phyloP scores from a whole-genome alignment of 495 filamentous ascomycete genomes.

The Clavariopsis aquatica region DNA sequence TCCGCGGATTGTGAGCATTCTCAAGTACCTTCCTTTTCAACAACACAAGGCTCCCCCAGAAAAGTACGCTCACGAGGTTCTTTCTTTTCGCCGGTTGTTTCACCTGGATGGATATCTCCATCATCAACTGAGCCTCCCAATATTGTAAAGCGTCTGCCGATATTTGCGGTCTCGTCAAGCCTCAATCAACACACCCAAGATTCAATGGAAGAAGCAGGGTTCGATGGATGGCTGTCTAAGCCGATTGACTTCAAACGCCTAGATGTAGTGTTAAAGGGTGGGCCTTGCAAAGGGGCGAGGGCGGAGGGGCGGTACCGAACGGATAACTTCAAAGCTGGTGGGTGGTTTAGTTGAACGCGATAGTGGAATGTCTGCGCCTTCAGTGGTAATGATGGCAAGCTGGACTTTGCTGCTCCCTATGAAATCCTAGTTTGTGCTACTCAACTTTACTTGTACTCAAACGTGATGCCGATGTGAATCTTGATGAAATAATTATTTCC shows the following conservation, averaged over 20 bases:
- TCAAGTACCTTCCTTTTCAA: too few species aligned
- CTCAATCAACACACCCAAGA: conserved; percentile 9
- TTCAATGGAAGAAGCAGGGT: conserved; percentile 15
- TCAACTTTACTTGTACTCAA: neutral
- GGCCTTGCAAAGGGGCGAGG: neutral
- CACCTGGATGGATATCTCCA: neutral
- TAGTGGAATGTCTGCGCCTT: neutral
- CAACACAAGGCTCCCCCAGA: too few species aligned
- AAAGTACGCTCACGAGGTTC: neutral
- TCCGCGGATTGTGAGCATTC: too few species aligned
- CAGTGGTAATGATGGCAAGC: neutral
- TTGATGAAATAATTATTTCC: too few species aligned
- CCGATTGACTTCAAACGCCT: conserved; percentile 25
- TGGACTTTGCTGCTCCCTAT: neutral
- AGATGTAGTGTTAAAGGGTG: conserved; percentile 3
- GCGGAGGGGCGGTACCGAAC: neutral
- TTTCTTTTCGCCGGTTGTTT: neutral
- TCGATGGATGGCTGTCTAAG: conserved; percentile 29
- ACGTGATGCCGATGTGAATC: too few species aligned
- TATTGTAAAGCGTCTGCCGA: conserved; percentile 13
- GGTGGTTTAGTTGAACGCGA: conserved; percentile 13
- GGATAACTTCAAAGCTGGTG: conserved; percentile 7
- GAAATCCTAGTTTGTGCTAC: neutral
- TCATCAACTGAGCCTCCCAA: neutral
- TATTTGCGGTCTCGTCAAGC: conserved; percentile 28